Evolutionary conservation across 2,329 filamentous ascomycete genomes (phyloP).

Genomic region (Bipolaris zeicola): DNA sequence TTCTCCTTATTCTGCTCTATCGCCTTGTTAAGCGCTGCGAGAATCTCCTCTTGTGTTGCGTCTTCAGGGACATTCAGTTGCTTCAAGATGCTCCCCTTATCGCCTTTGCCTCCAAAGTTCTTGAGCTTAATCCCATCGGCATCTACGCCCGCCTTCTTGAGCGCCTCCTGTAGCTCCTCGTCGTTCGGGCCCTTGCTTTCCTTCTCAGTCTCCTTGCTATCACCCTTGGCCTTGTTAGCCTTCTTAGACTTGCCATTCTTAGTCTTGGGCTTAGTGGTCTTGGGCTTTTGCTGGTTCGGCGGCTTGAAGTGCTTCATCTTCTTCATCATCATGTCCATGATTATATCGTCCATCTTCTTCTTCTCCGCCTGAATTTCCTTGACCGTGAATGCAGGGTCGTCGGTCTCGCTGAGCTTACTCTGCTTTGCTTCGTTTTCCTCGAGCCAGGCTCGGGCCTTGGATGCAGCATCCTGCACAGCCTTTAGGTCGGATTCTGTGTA

Average conservation of each 20-base stretch:
- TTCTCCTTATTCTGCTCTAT: constrained; percentile 9
- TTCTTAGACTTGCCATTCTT: constrained; percentile 18
- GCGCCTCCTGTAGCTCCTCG: constrained; percentile 38
- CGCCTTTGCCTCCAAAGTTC: constrained; percentile 24
- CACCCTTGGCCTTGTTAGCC: constrained; percentile 33
- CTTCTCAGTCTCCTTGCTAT: constrained; percentile 33
- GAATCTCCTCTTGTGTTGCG: constrained; percentile 51
- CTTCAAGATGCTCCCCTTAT: constrained; percentile 29
- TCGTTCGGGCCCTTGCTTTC: constrained; percentile 34
- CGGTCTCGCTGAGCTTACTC: constrained; percentile 57
- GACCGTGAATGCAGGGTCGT: constrained; percentile 75
- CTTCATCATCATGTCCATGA: constrained; percentile 70
- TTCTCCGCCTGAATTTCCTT: constrained; percentile 70
- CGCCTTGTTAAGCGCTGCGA: constrained; percentile 54
- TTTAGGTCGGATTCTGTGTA: constrained; percentile 77
- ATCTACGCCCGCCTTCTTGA: constrained; percentile 41
- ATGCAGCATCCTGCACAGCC: constrained; percentile 66
- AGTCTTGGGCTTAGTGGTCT: constrained; percentile 38
- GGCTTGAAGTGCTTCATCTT: constrained; percentile 56
- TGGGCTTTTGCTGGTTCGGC: constrained; percentile 45
- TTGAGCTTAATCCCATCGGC: constrained; percentile 33
- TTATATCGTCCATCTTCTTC: constrained; percentile 72
- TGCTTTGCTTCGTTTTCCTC: constrained; percentile 67
- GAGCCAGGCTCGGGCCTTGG: constrained; percentile 74
- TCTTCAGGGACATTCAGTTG: constrained; percentile 32